Evolutionary conservation across 2,329 filamentous ascomycete species (phyloP).

Genomic region (Ophiostoma sp.): DNA sequence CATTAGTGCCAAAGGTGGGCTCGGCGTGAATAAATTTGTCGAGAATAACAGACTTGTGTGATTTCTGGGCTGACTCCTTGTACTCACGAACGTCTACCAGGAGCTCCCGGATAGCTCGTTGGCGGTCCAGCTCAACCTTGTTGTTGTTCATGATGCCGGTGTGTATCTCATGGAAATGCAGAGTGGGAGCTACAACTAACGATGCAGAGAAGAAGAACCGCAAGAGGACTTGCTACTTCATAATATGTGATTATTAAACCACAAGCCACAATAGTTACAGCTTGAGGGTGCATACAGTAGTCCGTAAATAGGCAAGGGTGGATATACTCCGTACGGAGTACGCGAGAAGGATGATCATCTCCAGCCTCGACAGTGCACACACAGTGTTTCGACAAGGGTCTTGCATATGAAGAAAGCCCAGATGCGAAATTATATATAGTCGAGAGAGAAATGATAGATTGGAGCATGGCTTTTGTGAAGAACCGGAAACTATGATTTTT

Average conservation of each 20-base stretch:
- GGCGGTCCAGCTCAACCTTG: background rate
- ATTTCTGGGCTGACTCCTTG: background rate
- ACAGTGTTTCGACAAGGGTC: background rate
- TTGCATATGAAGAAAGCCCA: background rate
- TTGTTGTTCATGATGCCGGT: background rate
- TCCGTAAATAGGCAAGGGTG: background rate
- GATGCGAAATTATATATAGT: background rate
- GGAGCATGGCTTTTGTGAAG: background rate
- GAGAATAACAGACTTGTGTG: background rate
- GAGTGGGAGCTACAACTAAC: background rate
- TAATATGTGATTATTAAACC: background rate
- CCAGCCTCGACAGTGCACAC: slow-evolving; percentile 9
- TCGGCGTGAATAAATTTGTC: background rate
- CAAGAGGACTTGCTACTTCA: background rate
- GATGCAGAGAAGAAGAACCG: background rate
- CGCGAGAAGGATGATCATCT: background rate
- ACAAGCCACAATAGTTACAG: background rate
- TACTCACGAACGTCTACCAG: background rate
- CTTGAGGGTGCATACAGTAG: background rate
- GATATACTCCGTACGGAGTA: background rate
- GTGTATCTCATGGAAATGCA: background rate
- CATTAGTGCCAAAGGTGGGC: background rate
- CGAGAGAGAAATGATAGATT: background rate
- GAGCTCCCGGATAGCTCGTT: slow-evolving; percentile 1
- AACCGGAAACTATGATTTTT: background rate